Base-by-base conservation (phyloP, 805 yeast genomes). In the Naumovozyma dairenensis region DNA sequence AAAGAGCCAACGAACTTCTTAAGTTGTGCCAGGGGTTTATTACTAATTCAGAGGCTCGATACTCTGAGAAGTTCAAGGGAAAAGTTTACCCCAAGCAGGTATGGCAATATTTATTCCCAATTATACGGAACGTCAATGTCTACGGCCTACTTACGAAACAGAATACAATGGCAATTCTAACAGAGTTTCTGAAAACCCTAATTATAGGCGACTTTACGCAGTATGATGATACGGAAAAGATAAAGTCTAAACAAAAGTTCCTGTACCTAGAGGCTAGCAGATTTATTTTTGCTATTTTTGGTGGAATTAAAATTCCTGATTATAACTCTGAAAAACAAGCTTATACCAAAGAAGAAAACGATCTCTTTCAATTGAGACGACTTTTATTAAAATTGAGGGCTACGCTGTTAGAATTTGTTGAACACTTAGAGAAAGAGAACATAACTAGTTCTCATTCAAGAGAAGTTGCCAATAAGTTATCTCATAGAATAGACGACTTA, bases 21-120 rank as follows among this genome's bases (percentile, higher is more conserved):
- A 16, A 9, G 1, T 14, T 25, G n/a, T 45, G 49, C 21, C 35
- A 41, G 6, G 14, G 34, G 4, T 49, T 51, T 36, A 39, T 52
- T 14, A 30, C 15, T n/a, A 31, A 38, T 4, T 21, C 39, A 4
- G 59, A 55, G 21, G 36, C 47, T 5, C 20, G 28, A 4, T 35
- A 35, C 27, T 38, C 44, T 2, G 36, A 32, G n/a, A 34, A 35
- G 9, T 25, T 35, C 6, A 34, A 40, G 2, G 21, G 21, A 10
- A 43, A 35, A 19, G 30, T 47, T 3, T 40, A 42, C 13, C 35
- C 46, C 2, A 40, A 45, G 25, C 36, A 48, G 25, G 32, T 57
- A 6, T 55, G 57, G 59, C 41, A 49, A 31, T 51, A 43, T 36
- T 18, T 46, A 10, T 46, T 49, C 35, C 41, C 38, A 12, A 40